A percentile compares a stretch with the other conserved stretches of the same genome.
These are phyloP conservation scores for Paramecium sonneborni DNA, from an alignment of 73 alveolate species.

Conservation along the genomic window DNA sequence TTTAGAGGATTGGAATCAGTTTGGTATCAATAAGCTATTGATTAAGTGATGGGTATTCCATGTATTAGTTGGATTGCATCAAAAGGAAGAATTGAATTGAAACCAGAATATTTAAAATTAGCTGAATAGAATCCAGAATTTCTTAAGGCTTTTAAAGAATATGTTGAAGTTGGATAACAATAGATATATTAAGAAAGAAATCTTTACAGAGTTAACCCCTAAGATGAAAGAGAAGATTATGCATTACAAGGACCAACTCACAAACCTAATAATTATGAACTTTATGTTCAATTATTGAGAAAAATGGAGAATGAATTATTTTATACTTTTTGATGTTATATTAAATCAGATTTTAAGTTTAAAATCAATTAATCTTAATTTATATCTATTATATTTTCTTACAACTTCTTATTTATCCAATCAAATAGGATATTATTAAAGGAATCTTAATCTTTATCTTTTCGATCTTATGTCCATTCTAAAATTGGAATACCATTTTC, in stretches of 20 bases:
- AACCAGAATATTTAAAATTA: background rate
- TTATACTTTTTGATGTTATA: background rate
- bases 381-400: slow-evolving; percentile 1
- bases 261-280: background rate
- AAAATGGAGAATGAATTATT: background rate
- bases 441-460: slow-evolving; percentile 82
- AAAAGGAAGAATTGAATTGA: background rate
- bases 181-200: background rate
- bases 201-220: background rate
- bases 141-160: background rate
- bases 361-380: slow-evolving; percentile 47
- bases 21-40: slow-evolving; percentile 9
- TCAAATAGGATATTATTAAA: slow-evolving; percentile 69
- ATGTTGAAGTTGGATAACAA: background rate
- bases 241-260: background rate
- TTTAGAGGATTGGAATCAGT: slow-evolving; percentile 3
- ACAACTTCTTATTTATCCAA: slow-evolving; percentile 59
- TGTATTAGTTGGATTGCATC: background rate
- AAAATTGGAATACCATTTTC: slow-evolving; percentile 88
- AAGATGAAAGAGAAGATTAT: background rate
- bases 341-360: slow-evolving; percentile 18
- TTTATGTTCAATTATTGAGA: background rate
- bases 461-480: slow-evolving; percentile 74
- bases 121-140: slow-evolving; percentile 17
- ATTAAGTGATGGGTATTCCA: slow-evolving; percentile 26